phyloP scores from a whole-genome alignment of 2,329 filamentous ascomycete genomes.

The Colletotrichum cordylinicola region DNA sequence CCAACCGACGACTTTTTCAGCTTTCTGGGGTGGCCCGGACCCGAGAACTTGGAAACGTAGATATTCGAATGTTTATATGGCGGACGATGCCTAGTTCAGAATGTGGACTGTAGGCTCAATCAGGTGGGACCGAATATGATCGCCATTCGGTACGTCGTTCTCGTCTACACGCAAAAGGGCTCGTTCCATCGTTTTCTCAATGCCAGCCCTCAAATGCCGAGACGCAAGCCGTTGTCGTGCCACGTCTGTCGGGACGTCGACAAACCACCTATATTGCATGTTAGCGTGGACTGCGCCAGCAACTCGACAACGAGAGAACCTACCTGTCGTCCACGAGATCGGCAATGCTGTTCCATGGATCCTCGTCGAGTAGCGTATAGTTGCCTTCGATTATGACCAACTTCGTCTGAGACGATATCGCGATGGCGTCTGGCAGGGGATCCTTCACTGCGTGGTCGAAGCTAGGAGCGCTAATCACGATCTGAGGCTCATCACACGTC shows the following conservation, averaged over 20 bases:
- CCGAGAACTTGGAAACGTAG: neutral
- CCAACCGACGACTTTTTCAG: constrained; percentile 25
- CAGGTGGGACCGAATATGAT: constrained; percentile 28
- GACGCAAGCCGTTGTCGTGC: constrained; percentile 27
- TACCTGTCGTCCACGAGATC: constrained; percentile 48
- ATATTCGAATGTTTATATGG: neutral
- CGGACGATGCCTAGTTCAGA: constrained; percentile 21
- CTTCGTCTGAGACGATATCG: constrained; percentile 42
- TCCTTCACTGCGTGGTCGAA: constrained; percentile 58
- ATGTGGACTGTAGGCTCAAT: constrained; percentile 29
- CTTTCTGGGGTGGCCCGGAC: constrained; percentile 28
- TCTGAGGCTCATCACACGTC: constrained; percentile 17
- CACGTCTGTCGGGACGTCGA: constrained; percentile 28
- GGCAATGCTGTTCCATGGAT: constrained; percentile 51
- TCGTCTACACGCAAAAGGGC: constrained; percentile 28
- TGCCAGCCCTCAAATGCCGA: constrained; percentile 30
- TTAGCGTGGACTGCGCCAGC: neutral
- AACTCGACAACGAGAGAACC: neutral
- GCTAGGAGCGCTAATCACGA: constrained; percentile 38
- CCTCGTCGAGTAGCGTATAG: constrained; percentile 50
- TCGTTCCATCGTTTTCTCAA: constrained; percentile 28
- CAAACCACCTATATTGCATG: constrained; percentile 30
- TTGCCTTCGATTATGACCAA: constrained; percentile 60
- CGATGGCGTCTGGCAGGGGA: constrained; percentile 35
- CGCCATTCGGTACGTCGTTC: constrained; percentile 34